Evolutionary conservation across 2,329 filamentous ascomycete species (phyloP), one percentile per base, ranked within the genome.

Genomic region (Xylaria polymorpha): DNA sequence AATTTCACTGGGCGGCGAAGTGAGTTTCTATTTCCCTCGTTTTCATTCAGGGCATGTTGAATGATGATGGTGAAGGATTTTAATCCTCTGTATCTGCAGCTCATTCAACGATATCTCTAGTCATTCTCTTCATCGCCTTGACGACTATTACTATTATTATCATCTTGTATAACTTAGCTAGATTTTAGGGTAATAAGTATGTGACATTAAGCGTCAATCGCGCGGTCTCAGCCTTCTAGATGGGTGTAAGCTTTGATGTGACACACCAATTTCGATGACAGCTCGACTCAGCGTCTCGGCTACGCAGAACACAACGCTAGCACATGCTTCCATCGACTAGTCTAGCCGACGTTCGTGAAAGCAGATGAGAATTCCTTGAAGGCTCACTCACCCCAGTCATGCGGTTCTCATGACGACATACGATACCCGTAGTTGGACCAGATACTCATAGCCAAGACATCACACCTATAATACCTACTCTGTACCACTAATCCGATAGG

Each of bases 281-380:
- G 60, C 15, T 67, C 25, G 35, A 29, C 18, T 20, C 14, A 59
- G 53, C 53, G 29, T 8, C 20, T 58, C 44, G 29, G 58, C 32
- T 58, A 32, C 43, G 44, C n/a, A 48, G 51, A 46, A 53, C 46
- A 37, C 18, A 67, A 62, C 59, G 35, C 56, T 51, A 25, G 39
- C 4, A 46, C 35, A 44, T 7, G 37, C 41, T 39, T 56, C 50
- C 25, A 32, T 48, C 32, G 18, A 48, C 25, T 29, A 29, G 25
- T 29, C 44, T 20, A 10, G 56, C 20, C 20, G 9, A 48, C 4
- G 29, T 46, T 51, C 22, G n/a, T 39, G 12, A 57, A 6, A 15
- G 32, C n/a, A 22, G 53, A n/a, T 39, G 12, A 10, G 32, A 22
- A 15, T 56, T 20, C 32, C 20, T 39, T n/a, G 12, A 39, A 35